A percentile compares a stretch with the other conserved stretches of the same genome.
phyloP scores from a whole-genome alignment of 805 yeast species.

The Candida andamanensis region DNA sequence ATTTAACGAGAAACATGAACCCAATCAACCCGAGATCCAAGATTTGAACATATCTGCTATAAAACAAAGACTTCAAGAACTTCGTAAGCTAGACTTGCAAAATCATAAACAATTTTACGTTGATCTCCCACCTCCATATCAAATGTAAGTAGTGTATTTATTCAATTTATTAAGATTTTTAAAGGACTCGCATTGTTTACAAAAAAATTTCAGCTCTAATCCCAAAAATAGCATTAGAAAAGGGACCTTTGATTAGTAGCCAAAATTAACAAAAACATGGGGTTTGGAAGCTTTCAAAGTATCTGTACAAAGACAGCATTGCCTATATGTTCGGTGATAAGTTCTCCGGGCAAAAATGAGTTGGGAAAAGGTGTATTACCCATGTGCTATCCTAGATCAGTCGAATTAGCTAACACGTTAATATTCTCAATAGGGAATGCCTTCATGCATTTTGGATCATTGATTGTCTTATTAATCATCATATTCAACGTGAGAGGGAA shows the following conservation, averaged over 20 bases:
- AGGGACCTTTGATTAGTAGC: too few relatives aligned
- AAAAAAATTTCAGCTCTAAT: slow-evolving; percentile 1
- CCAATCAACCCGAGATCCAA: not conserved
- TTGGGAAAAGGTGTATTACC: slow-evolving; percentile 63
- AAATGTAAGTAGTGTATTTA: slow-evolving; percentile 9
- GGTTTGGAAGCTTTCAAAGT: slow-evolving; percentile 58
- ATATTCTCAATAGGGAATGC: slow-evolving; percentile 87
- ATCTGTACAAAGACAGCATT: slow-evolving; percentile 67
- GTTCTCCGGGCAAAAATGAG: slow-evolving; percentile 37
- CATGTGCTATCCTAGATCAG: slow-evolving; percentile 77
- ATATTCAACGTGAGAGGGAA: slow-evolving; percentile 74
- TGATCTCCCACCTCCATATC: slow-evolving; percentile 25
- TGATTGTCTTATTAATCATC: slow-evolving; percentile 61
- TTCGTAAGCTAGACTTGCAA: slow-evolving; percentile 8
- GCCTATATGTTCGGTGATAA: slow-evolving; percentile 76
- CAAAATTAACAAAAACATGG: slow-evolving; percentile 36
- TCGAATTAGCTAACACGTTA: slow-evolving; percentile 84
- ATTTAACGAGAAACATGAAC: slow-evolving; percentile 3
- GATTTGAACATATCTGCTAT: slow-evolving; percentile 14
- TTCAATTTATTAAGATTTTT: slow-evolving; percentile 1
- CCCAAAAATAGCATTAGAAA: too few relatives aligned
- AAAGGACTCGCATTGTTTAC: slow-evolving; percentile 3
- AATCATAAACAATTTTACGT: slow-evolving; percentile 8
- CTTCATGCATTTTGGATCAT: slow-evolving; percentile 73
- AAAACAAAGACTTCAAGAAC: slow-evolving; percentile 14